Evolutionary conservation across 495 filamentous ascomycete species (phyloP).

Genomic region (Rhypophila decipiens): DNA sequence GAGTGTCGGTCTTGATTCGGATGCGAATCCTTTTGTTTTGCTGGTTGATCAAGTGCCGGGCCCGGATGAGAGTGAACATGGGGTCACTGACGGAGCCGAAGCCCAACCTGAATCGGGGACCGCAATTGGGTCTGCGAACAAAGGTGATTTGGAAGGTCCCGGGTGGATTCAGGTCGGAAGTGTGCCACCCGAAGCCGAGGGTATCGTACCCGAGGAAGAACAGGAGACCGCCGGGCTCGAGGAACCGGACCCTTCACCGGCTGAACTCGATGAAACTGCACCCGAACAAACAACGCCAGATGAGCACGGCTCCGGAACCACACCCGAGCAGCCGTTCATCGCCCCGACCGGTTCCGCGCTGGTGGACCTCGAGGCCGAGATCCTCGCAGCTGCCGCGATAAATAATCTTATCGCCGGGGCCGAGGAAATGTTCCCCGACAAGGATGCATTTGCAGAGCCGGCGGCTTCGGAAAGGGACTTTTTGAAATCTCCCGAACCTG

Average conservation of each 20-base stretch:
- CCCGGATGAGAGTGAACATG: constrained; percentile 12
- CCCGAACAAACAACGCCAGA: not conserved
- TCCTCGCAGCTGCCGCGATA: not conserved
- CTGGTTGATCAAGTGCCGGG: constrained; percentile 3
- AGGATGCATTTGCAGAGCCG: not conserved
- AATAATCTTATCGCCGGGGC: not conserved
- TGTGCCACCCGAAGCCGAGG: not conserved
- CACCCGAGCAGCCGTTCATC: not conserved
- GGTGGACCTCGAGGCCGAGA: not conserved
- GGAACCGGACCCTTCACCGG: not conserved
- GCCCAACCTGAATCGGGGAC: not conserved
- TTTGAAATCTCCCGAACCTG: no score
- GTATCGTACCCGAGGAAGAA: not conserved
- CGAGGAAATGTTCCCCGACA: not conserved
- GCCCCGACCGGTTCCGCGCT: not conserved
- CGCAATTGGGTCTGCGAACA: no score
- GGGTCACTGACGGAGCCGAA: constrained; percentile 12
- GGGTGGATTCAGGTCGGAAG: not conserved
- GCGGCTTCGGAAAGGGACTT: no score
- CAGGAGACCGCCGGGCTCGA: not conserved
- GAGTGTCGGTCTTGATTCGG: constrained; percentile 5
- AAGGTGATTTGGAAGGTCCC: no score
- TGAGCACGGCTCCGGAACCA: not conserved
- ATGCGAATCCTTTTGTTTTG: not conserved
- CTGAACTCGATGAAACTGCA: not conserved